A percentile compares a stretch with the other conserved stretches of the same genome.
Evolutionary conservation across 305 asterid genomes (phyloP).

Genomic region (Fraxinus velutina): DNA sequence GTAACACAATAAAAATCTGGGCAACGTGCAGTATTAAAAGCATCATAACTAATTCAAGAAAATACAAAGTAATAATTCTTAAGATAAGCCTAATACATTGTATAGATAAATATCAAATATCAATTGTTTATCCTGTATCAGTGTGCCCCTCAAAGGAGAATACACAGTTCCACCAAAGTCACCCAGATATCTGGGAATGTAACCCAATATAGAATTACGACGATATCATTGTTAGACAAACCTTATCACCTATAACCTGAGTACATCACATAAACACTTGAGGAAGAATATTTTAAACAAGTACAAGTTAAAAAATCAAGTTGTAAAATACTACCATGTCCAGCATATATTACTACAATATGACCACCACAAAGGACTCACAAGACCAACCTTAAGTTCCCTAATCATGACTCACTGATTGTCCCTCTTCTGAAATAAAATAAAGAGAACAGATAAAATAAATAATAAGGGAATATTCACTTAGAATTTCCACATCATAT

Average conservation of each 20-base stretch:
- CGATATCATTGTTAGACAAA: background rate
- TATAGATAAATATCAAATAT: background rate
- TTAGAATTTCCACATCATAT: background rate
- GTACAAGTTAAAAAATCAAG: background rate
- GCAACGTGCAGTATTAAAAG: background rate
- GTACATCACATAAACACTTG: background rate
- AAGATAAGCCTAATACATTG: background rate
- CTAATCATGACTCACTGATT: background rate
- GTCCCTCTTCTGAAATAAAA: background rate
- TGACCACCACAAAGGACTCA: background rate
- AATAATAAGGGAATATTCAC: background rate
- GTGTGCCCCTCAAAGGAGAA: background rate
- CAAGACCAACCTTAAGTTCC: background rate
- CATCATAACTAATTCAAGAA: background rate
- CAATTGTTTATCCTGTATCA: background rate
- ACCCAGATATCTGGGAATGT: background rate
- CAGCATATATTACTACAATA: background rate
- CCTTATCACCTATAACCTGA: background rate
- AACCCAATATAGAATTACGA: background rate
- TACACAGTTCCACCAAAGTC: background rate
- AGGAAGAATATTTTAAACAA: background rate
- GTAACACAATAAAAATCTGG: background rate
- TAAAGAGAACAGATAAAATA: background rate
- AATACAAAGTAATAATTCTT: background rate
- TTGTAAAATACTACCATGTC: background rate